Evolutionary conservation across 2,329 filamentous ascomycete genomes (phyloP).

Genomic region (Colletotrichum melonis): DNA sequence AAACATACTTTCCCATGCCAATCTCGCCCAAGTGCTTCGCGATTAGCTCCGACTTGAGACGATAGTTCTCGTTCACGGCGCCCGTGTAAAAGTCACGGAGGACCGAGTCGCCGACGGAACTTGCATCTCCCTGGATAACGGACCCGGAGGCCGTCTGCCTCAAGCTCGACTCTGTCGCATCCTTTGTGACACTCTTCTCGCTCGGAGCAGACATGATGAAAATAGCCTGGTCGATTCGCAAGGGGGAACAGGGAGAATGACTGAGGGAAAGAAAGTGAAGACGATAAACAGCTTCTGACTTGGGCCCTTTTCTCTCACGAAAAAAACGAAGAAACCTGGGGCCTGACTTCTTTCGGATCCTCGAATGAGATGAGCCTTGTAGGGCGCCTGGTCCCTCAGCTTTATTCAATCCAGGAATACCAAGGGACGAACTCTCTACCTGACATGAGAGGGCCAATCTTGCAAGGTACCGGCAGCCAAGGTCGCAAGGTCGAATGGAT

Average conservation of each 20-base stretch:
- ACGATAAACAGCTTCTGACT: neutral
- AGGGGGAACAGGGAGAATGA: too few species aligned
- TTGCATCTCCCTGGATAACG: conserved; percentile 19
- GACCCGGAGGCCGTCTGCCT: conserved; percentile 23
- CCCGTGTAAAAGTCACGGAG: conserved; percentile 51
- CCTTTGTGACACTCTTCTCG: conserved; percentile 28
- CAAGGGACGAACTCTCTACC: neutral
- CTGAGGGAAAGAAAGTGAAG: too few species aligned
- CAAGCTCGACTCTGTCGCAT: conserved; percentile 8
- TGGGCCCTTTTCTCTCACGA: conserved; percentile 31
- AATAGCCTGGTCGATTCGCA: neutral
- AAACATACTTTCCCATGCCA: conserved; percentile 48
- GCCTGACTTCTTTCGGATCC: neutral
- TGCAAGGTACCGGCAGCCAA: neutral
- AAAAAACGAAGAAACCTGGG: conserved; percentile 22
- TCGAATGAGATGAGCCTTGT: neutral
- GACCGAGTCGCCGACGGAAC: conserved; percentile 41
- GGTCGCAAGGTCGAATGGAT: neutral
- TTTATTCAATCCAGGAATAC: conserved; percentile 21
- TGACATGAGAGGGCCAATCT: neutral
- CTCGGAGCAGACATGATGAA: conserved; percentile 20
- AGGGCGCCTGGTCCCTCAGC: neutral
- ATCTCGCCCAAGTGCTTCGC: conserved; percentile 43
- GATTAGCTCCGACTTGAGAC: conserved; percentile 47
- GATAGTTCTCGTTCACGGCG: conserved; percentile 44